phyloP scores from a whole-genome alignment of 192 early-diverging fungal genomes.

The Lobosporangium transversale region DNA sequence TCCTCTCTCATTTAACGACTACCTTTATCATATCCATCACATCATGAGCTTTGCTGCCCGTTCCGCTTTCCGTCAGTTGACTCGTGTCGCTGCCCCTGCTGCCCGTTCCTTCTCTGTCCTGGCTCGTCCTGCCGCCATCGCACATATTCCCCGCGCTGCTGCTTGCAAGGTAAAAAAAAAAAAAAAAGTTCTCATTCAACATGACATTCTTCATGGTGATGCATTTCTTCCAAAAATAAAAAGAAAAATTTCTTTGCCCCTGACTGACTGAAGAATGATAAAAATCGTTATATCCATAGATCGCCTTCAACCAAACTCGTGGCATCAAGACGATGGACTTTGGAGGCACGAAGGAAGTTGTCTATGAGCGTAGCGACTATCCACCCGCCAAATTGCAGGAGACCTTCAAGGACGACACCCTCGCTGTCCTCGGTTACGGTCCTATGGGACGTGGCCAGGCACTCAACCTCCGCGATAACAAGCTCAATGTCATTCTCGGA shows the following conservation, averaged over 20 bases:
- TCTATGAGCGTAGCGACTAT: slow-evolving; percentile 95
- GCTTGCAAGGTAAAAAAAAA: slow-evolving; percentile 36
- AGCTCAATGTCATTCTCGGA: slow-evolving; percentile 95
- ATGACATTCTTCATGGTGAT: too few species aligned
- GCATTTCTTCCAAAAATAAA: too few species aligned
- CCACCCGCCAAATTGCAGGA: slow-evolving; percentile 90
- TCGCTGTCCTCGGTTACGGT: slow-evolving; percentile 93
- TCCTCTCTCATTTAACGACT: neutral
- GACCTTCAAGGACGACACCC: slow-evolving; percentile 93
- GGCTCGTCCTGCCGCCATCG: slow-evolving; percentile 16
- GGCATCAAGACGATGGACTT: slow-evolving; percentile 94
- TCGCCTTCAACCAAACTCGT: slow-evolving; percentile 64
- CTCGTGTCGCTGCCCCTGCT: slow-evolving; percentile 26
- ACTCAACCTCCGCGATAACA: slow-evolving; percentile 95
- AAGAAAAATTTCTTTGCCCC: too few species aligned
- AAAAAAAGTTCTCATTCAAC: too few species aligned
- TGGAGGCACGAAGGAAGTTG: slow-evolving; percentile 89
- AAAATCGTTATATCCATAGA: slow-evolving; percentile 17
- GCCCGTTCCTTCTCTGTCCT: slow-evolving; percentile 30
- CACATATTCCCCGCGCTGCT: slow-evolving; percentile 19
- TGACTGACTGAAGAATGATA: too few species aligned
- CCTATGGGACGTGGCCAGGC: slow-evolving; percentile 95
- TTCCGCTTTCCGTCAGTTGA: slow-evolving; percentile 30
- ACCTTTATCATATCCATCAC: neutral
- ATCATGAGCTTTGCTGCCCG: slow-evolving; percentile 39